These are phyloP conservation scores for Spizellomyces sp. DNA, from an alignment of 192 early-diverging fungal species.

Conservation along the genomic window DNA sequence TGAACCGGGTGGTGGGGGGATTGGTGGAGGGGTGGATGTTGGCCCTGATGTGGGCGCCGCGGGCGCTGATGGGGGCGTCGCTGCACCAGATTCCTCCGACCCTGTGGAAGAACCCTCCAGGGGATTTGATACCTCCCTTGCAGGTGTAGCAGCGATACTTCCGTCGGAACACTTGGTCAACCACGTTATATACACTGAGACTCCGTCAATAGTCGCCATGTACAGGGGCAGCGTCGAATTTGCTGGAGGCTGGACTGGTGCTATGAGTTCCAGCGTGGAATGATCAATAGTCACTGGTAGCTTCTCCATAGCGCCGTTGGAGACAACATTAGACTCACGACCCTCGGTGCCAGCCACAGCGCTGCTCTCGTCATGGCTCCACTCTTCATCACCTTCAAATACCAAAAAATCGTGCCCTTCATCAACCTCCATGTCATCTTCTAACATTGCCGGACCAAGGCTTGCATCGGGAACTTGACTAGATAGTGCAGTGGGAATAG, in stretches of 20 bases:
- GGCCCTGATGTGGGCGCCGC: not conserved
- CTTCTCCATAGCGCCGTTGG: not conserved
- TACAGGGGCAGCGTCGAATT: slow-evolving; percentile 10
- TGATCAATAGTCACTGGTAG: slow-evolving; percentile 28
- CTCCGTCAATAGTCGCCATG: slow-evolving; percentile 30
- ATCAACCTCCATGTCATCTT: slow-evolving; percentile 11
- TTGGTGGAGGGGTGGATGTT: not conserved
- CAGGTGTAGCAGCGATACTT: slow-evolving; percentile 5
- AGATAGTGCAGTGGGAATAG: not conserved
- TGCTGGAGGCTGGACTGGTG: slow-evolving; percentile 19
- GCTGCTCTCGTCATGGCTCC: slow-evolving; percentile 3
- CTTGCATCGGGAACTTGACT: not conserved
- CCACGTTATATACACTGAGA: slow-evolving; percentile 26
- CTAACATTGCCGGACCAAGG: slow-evolving; percentile 10
- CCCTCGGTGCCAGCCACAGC: not conserved
- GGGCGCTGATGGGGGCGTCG: not conserved
- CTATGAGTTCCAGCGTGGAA: slow-evolving; percentile 8
- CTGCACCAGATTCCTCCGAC: not conserved
- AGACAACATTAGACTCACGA: not conserved
- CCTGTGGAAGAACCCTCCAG: not conserved
- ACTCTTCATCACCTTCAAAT: slow-evolving; percentile 10
- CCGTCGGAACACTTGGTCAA: slow-evolving; percentile 9
- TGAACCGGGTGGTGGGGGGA: not conserved
- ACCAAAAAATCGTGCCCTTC: slow-evolving; percentile 22
- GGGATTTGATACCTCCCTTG: slow-evolving; percentile 11